Percentiles rank a stretch among this genome's conserved stretches.
These are phyloP conservation scores for Phytophthora boehmeriae DNA, from an alignment of 352 stramenopile species.

Conservation along the genomic window DNA sequence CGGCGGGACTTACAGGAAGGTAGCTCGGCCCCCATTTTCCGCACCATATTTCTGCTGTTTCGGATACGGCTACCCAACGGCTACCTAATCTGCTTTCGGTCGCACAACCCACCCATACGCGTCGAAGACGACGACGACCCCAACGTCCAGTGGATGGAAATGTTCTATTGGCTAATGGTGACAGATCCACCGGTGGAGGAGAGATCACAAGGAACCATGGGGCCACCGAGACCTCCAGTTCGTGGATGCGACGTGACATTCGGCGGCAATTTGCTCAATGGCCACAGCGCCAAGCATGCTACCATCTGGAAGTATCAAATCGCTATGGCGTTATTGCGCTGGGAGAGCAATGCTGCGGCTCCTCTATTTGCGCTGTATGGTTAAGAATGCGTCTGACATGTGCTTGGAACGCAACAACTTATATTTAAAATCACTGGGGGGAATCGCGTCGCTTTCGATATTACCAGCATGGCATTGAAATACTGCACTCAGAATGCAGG, in stretches of 20 bases:
- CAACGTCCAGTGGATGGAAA: constrained; percentile 81
- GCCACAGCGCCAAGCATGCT: constrained; percentile 62
- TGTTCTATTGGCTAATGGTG: constrained; percentile 83
- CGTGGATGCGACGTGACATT: constrained; percentile 67
- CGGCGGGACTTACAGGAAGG: constrained; percentile 74
- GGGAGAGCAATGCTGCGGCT: constrained; percentile 81
- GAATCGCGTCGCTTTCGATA: too few species aligned
- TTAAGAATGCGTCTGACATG: constrained; percentile 19
- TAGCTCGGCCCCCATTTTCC: constrained; percentile 64
- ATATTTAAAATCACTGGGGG: constrained; percentile 18
- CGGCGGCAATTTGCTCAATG: constrained; percentile 71
- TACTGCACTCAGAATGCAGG: too few species aligned
- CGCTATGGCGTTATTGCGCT: constrained; percentile 73
- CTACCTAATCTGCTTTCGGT: constrained; percentile 77
- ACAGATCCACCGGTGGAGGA: constrained; percentile 41
- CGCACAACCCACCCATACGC: constrained; percentile 65
- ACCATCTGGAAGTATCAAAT: constrained; percentile 86
- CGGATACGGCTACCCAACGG: constrained; percentile 59
- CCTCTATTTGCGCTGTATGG: constrained; percentile 72
- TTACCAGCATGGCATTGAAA: too few species aligned
- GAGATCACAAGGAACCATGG: constrained; percentile 10
- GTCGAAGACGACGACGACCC: constrained; percentile 60
- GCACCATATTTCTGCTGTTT: constrained; percentile 79
- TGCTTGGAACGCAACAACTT: constrained; percentile 8
- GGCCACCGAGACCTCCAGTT: constrained; percentile 20